Conservation (phyloP, 2,329 filamentous ascomycete species). For the Diaporthe sp. region DNA sequence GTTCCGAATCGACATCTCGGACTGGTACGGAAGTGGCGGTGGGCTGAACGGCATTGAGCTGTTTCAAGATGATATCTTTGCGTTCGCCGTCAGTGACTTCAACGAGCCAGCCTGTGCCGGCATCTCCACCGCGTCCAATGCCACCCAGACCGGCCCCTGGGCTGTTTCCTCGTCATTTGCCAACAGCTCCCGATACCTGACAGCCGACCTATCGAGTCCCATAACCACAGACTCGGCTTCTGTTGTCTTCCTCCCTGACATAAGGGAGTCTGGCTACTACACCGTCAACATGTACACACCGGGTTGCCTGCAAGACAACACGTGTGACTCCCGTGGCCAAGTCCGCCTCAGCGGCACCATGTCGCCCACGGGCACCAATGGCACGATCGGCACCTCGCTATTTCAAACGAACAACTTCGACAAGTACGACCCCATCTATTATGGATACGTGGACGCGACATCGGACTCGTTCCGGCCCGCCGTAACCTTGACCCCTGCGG, state of each 20-base stretch:
- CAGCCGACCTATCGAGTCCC: constrained; percentile 71
- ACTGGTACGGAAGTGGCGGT: constrained; percentile 88
- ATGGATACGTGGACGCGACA: constrained; percentile 84
- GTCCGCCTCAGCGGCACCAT: constrained; percentile 86
- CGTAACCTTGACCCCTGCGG: constrained; percentile 81
- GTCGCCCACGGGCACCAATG: constrained; percentile 56
- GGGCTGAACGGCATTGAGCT: constrained; percentile 90
- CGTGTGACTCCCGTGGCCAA: constrained; percentile 81
- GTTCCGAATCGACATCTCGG: constrained; percentile 88
- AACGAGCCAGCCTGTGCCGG: constrained; percentile 88
- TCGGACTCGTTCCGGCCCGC: constrained; percentile 81
- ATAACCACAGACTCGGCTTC: constrained; percentile 72
- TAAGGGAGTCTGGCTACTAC: constrained; percentile 92
- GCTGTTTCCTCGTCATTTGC: constrained; percentile 73
- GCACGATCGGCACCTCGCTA: constrained; percentile 69
- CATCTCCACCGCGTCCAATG: constrained; percentile 73
- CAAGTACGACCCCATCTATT: constrained; percentile 95
- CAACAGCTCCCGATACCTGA: constrained; percentile 84
- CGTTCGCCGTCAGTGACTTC: constrained; percentile 88
- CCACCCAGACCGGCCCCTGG: constrained; percentile 84
- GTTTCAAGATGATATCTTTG: constrained; percentile 86
- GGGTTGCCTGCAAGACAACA: constrained; percentile 85
- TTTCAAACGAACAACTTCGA: constrained; percentile 96
- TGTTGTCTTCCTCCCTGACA: constrained; percentile 86
- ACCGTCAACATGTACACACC: constrained; percentile 93